phyloP scores from a whole-genome alignment of 2,329 filamentous ascomycete species.

The Talaromyces sp. region DNA sequence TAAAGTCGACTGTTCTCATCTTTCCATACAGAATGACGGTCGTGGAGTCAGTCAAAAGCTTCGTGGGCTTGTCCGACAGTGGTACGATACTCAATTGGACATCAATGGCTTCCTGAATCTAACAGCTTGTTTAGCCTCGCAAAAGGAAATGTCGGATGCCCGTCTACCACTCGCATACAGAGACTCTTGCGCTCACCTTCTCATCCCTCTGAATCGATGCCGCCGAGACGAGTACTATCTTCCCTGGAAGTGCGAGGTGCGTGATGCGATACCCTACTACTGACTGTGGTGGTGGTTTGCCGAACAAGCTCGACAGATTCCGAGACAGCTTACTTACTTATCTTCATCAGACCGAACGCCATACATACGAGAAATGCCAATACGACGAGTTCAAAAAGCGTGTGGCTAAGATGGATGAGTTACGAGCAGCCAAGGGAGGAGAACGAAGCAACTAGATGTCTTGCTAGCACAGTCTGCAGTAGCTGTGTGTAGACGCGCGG shows the following conservation, averaged over 20 bases:
- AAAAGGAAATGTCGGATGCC: conserved; percentile 91
- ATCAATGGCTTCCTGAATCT: conserved; percentile 25
- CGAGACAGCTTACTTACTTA: neutral
- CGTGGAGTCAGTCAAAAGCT: conserved; percentile 47
- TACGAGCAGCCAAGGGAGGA: conserved; percentile 79
- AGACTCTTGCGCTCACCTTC: conserved; percentile 89
- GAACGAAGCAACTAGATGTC: conserved; percentile 70
- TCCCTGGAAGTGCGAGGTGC: conserved; percentile 96
- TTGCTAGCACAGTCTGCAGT: neutral
- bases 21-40: conserved; percentile 42
- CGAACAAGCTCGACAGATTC: neutral
- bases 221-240: conserved; percentile 87
- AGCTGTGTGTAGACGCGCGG: neutral
- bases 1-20: conserved; percentile 5
- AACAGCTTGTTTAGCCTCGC: conserved; percentile 34
- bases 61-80: conserved; percentile 43
- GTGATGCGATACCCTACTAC: conserved; percentile 29
- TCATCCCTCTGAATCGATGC: conserved; percentile 95
- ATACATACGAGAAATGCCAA: conserved; percentile 98
- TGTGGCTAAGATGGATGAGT: conserved; percentile 97
- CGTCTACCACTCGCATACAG: conserved; percentile 85
- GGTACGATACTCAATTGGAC: conserved; percentile 27
- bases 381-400: conserved; percentile 99
- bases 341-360: conserved; percentile 73
- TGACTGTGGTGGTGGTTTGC: neutral